Evolutionary conservation across 2,329 filamentous ascomycete species (phyloP).

Genomic region (Fusarium xyrophilum): DNA sequence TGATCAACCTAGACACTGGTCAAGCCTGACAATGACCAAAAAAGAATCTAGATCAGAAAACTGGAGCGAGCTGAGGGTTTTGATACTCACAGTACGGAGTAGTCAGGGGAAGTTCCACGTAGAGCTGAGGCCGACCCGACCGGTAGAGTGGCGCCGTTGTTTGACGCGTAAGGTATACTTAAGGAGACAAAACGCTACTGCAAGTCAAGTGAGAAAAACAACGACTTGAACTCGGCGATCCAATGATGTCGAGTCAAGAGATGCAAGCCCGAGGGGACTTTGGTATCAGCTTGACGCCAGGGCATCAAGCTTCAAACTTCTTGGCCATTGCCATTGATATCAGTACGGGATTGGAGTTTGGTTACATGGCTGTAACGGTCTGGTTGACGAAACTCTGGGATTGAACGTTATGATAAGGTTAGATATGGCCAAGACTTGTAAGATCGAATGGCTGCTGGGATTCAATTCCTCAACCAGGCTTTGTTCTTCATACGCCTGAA

Average conservation of each 20-base stretch:
- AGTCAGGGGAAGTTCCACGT: slow-evolving; percentile 23
- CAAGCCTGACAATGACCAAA: neutral
- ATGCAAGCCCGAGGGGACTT: slow-evolving; percentile 11
- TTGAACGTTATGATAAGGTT: neutral
- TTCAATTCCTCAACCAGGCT: neutral
- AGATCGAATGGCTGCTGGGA: neutral
- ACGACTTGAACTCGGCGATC: neutral
- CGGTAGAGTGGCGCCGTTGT: slow-evolving; percentile 7
- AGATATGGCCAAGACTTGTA: neutral
- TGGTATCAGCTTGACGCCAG: slow-evolving; percentile 1
- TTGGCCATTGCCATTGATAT: neutral
- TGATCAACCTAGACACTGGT: neutral
- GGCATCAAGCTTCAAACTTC: slow-evolving; percentile 13
- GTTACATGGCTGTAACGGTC: neutral
- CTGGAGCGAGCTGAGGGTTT: slow-evolving; percentile 24
- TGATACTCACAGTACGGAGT: slow-evolving; percentile 11
- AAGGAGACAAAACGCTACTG: slow-evolving; percentile 6
- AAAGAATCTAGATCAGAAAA: slow-evolving; percentile 10
- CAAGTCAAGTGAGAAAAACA: slow-evolving; percentile 16
- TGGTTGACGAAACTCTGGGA: neutral
- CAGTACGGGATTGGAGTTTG: neutral
- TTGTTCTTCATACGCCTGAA: neutral
- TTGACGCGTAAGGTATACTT: slow-evolving; percentile 30
- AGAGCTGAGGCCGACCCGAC: neutral
- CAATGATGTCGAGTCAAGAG: slow-evolving; percentile 7